Conservation (phyloP, 2,329 filamentous ascomycete genomes). For the Trichoderma afroharzianum region DNA sequence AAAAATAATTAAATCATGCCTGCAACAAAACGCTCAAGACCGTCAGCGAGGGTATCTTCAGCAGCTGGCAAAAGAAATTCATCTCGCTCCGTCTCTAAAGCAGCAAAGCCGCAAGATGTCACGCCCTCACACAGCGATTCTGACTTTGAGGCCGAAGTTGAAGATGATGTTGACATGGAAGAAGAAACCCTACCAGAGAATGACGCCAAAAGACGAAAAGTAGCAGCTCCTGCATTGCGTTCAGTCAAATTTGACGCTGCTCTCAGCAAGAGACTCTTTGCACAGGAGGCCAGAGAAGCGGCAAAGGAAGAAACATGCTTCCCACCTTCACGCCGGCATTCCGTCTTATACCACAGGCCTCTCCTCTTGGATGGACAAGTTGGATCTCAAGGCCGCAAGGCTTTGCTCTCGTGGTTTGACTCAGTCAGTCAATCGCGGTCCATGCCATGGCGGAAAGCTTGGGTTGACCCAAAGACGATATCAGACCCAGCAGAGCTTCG, state of each 20-base stretch:
- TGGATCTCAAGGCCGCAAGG: conserved; percentile 30
- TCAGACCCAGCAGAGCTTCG: conserved; percentile 35
- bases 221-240: background rate
- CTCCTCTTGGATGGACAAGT: conserved; percentile 41
- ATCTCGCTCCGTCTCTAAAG: background rate
- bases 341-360: conserved; percentile 45
- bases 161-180: background rate
- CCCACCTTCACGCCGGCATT: conserved; percentile 20
- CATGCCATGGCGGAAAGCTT: conserved; percentile 59
- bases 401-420: conserved; percentile 52
- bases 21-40: conserved; percentile 7
- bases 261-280: conserved; percentile 16
- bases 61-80: background rate
- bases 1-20: background rate
- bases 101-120: background rate
- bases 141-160: conserved; percentile 8
- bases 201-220: background rate
- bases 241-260: background rate
- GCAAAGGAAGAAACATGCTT: conserved; percentile 18
- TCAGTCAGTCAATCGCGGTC: conserved; percentile 42
- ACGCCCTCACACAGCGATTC: background rate
- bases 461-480: conserved; percentile 43
- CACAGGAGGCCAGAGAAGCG: background rate
- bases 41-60: background rate
- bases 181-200: background rate